These are phyloP conservation scores for Chrysosporium keratinophilum DNA, from an alignment of 2,329 filamentous ascomycete genomes.

Conservation along the genomic window DNA sequence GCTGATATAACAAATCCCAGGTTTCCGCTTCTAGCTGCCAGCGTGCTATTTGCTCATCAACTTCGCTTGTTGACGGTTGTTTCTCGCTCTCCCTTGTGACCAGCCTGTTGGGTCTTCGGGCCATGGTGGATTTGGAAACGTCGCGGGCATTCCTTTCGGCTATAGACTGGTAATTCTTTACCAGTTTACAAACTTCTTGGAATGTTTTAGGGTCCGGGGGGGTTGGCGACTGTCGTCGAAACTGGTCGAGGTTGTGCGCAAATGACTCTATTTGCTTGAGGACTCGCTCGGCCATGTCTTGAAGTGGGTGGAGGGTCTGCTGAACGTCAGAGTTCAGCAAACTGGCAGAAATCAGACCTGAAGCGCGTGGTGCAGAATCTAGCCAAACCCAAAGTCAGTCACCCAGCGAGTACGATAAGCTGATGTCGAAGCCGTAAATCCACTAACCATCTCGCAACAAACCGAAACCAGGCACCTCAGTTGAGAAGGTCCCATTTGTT, in stretches of 20 bases:
- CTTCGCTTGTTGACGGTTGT: constrained; percentile 19
- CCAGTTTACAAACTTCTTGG: constrained; percentile 57
- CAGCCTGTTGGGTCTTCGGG: constrained; percentile 23
- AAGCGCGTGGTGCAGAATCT: neutral
- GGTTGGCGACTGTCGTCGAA: constrained; percentile 41
- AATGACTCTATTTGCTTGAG: constrained; percentile 80
- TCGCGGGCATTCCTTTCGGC: constrained; percentile 42
- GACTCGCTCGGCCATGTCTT: constrained; percentile 56
- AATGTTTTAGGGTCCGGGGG: constrained; percentile 44
- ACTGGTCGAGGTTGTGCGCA: constrained; percentile 69
- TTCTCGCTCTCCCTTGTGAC: constrained; percentile 10
- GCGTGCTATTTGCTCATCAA: constrained; percentile 43
- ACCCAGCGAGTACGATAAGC: neutral
- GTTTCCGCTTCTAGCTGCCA: constrained; percentile 80
- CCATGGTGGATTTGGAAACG: constrained; percentile 32
- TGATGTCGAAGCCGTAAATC: neutral
- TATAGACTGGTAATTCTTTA: constrained; percentile 52
- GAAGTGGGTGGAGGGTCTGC: constrained; percentile 49
- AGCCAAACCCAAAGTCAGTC: neutral
- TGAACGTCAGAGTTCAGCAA: constrained; percentile 25
- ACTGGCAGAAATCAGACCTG: neutral
- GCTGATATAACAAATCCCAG: constrained; percentile 71
- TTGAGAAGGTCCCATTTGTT: constrained; percentile 23
- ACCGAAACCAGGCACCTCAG: constrained; percentile 10
- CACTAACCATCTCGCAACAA: constrained; percentile 15